phyloP scores from a whole-genome alignment of 345 rosid species.

The Eucalyptus curtisii region DNA sequence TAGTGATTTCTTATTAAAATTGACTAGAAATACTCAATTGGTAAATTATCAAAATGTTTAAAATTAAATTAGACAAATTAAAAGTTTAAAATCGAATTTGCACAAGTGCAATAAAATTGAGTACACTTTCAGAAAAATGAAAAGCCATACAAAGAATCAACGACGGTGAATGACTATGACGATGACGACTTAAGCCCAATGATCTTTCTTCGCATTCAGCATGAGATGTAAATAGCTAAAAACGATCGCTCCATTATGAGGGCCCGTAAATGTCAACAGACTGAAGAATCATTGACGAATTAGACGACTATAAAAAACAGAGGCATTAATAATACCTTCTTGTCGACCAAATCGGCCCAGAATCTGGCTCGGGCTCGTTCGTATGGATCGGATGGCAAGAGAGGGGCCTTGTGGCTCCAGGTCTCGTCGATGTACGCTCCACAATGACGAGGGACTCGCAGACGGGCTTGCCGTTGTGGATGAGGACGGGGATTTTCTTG shows the following conservation, averaged over 20 bases:
- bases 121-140: too few species aligned
- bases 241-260: neutral
- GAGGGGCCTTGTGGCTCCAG: neutral
- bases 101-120: accelerated
- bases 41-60: too few species aligned
- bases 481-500: neutral
- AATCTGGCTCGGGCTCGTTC: constrained; percentile 14
- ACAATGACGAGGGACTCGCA: neutral
- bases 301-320: neutral
- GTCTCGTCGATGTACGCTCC: neutral
- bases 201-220: neutral
- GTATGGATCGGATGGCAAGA: neutral
- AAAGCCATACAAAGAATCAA: neutral
- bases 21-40: accelerated
- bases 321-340: constrained; percentile 1
- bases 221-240: neutral
- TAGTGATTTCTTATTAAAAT: accelerated
- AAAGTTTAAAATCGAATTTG: too few species aligned
- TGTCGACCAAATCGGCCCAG: constrained; percentile 16
- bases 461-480: neutral
- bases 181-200: too few species aligned
- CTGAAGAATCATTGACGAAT: neutral
- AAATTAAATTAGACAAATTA: too few species aligned
- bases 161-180: neutral
- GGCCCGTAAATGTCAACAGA: neutral